phyloP scores from a whole-genome alignment of 768 basidiomycete genomes.

The Pulveroboletus sp. region DNA sequence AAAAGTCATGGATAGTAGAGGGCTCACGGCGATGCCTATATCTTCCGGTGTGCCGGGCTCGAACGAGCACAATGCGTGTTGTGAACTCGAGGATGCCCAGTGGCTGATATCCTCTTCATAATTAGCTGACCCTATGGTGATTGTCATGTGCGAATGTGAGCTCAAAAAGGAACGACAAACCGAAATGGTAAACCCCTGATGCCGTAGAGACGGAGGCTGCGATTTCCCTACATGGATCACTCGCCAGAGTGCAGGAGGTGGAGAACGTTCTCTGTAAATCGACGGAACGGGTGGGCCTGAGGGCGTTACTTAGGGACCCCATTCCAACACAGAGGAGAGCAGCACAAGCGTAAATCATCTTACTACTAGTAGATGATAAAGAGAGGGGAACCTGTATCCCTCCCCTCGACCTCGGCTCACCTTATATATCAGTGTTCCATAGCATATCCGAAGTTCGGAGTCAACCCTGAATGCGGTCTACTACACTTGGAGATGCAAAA shows the following conservation, averaged over 20 bases:
- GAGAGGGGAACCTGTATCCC: no score
- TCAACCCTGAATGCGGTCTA: no score
- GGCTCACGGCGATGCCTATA: background rate
- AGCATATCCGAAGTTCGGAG: no score
- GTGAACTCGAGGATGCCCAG: background rate
- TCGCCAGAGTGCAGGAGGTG: background rate
- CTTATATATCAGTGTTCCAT: no score
- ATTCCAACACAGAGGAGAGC: background rate
- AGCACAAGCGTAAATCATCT: no score
- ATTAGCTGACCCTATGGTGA: slow-evolving; percentile 8
- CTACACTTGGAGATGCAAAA: no score
- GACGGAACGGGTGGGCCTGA: background rate
- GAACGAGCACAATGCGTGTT: background rate
- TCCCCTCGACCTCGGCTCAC: no score
- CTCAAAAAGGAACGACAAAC: background rate
- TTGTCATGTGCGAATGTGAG: no score
- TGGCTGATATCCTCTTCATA: slow-evolving; percentile 38
- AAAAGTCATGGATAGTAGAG: no score
- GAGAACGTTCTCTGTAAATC: background rate
- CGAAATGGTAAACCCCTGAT: slow-evolving; percentile 1
- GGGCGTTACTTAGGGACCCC: background rate
- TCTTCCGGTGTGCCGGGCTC: background rate
- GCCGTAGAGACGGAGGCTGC: background rate
- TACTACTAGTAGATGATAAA: no score
- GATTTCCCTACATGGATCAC: slow-evolving; percentile 1